These are phyloP conservation scores for Lablab purpureus DNA, from an alignment of 306 rosid genomes.

Conservation along the genomic window DNA sequence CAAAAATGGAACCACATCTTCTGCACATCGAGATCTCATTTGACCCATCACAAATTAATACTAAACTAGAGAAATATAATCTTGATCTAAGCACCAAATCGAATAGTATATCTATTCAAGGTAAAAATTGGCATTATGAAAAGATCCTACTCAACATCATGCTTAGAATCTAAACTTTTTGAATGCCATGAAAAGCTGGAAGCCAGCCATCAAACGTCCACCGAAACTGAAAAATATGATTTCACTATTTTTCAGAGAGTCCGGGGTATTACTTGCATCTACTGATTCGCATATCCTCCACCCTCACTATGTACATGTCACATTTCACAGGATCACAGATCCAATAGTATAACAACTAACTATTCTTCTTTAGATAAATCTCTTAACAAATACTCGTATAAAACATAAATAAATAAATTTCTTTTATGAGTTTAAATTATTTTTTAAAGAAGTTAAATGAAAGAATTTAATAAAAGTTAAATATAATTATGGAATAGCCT, in stretches of 20 bases:
- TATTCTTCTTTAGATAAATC: too few species aligned
- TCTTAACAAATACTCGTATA: neutral
- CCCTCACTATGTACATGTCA: neutral
- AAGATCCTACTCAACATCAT: constrained; percentile 42
- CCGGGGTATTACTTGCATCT: neutral
- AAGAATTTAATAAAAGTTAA: too few species aligned
- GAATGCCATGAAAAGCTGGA: constrained; percentile 29
- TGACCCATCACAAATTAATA: constrained; percentile 16
- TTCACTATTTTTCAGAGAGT: too few species aligned
- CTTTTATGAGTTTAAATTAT: too few species aligned
- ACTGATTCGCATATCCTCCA: constrained; percentile 1
- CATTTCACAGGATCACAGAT: neutral
- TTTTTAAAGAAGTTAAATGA: too few species aligned
- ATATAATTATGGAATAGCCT: neutral
- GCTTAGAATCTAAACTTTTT: constrained; percentile 34
- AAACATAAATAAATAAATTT: too few species aligned
- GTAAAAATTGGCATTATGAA: constrained; percentile 33
- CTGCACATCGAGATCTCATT: constrained; percentile 32
- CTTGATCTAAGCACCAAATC: constrained; percentile 36
- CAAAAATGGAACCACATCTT: constrained; percentile 39
- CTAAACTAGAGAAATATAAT: constrained; percentile 23
- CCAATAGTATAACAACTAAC: neutral
- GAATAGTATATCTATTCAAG: constrained; percentile 17
- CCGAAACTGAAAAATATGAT: too few species aligned
- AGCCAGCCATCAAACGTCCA: neutral